phyloP scores from a whole-genome alignment of 2,329 filamentous ascomycete species.

The Penicillium hordei region DNA sequence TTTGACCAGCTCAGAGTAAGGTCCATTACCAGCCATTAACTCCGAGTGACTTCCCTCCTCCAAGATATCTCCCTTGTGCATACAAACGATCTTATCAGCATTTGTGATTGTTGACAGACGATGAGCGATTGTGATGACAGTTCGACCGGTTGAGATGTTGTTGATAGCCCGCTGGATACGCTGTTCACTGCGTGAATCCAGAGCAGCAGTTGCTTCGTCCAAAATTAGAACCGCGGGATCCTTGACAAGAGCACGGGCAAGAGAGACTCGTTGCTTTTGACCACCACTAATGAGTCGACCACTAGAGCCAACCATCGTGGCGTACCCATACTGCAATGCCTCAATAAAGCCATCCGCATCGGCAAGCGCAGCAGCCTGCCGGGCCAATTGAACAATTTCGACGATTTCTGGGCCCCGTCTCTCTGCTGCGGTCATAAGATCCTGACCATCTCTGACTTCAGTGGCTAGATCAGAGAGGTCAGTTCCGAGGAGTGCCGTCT shows the following conservation, averaged over 20 bases:
- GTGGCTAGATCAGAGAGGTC: constrained; percentile 48
- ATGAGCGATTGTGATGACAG: constrained; percentile 70
- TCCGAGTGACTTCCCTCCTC: constrained; percentile 55
- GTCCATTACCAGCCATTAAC: constrained; percentile 49
- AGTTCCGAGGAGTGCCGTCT: constrained; percentile 47
- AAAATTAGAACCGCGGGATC: constrained; percentile 71
- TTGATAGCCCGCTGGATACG: constrained; percentile 56
- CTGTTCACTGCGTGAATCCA: constrained; percentile 55
- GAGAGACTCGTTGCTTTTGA: constrained; percentile 75
- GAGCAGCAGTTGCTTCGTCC: constrained; percentile 73
- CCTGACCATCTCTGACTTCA: constrained; percentile 49
- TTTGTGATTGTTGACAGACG: constrained; percentile 56
- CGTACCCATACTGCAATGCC: constrained; percentile 54
- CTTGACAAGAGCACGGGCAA: constrained; percentile 74
- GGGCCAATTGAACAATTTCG: constrained; percentile 51
- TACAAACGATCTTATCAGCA: constrained; percentile 57
- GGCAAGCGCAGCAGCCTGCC: constrained; percentile 53
- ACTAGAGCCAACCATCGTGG: constrained; percentile 72
- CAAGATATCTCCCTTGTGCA: constrained; percentile 53
- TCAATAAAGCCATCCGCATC: constrained; percentile 50
- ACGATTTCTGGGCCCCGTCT: constrained; percentile 46
- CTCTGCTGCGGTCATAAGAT: constrained; percentile 49
- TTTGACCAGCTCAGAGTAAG: constrained; percentile 27
- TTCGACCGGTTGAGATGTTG: constrained; percentile 59
- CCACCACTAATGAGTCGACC: constrained; percentile 73